Evolutionary conservation across 352 stramenopile genomes (phyloP), one percentile per base, ranked within the genome.

Genomic region (Pythium diclinum): DNA sequence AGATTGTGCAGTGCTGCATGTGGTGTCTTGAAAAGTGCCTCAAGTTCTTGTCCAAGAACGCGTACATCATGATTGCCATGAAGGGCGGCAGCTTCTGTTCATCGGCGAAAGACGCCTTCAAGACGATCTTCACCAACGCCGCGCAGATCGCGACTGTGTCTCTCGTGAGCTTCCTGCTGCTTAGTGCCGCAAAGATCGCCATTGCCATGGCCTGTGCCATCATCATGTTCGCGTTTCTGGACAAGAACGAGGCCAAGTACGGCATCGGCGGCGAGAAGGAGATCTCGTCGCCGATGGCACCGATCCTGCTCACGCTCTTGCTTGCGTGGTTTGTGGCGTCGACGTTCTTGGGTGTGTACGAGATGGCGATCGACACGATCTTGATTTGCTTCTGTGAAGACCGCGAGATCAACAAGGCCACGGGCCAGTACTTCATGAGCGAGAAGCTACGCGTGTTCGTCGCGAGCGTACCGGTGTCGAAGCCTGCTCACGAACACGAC

Each of bases 311-410:
- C 25, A 51, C 83, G 2, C 79, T 74, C 9, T 61, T 89, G 8
- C 68, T 91, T 28, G 81, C 92, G n/a, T 99, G 91, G 78, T 96
- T 99, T 68, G 78, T 90, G 21, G 71, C 74, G 5, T 90, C 81
- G 14, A 70, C 79, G 4, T 99, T 99, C 69, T 86, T 96, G 55
- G 87, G 94, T 55, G 85, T 98, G 14, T 99, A 98, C 73, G 90
- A 96, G 54, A 94, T 97, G 52, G 85, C 86, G 23, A 98, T 99
- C 61, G 87, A 96, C 58, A 98, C 92, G 9, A 97, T 99, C 21
- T 73, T 99, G 52, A 84, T 98, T 51, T 99, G 95, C 74, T 98
- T 99, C 61, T 96, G 97, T 52, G 95, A 97, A n/a, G 96, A 99
- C 74, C 57, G 65, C 40, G 71, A 91, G 58, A 49, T 80, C 17